Evolutionary conservation across 2,329 filamentous ascomycete species (phyloP).

Genomic region (Calonectria multiphialidica): DNA sequence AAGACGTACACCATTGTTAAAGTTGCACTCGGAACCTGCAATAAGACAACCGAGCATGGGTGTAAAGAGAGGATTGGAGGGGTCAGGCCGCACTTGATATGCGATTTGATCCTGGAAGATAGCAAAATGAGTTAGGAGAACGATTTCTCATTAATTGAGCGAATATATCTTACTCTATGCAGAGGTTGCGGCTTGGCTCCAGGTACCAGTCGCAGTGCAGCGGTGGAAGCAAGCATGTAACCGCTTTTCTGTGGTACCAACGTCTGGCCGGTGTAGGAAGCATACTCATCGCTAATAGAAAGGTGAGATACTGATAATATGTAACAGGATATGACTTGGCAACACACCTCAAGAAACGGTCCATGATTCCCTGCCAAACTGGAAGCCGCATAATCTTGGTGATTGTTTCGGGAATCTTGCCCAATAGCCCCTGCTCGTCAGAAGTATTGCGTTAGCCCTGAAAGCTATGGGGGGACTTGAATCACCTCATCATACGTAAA

Average conservation of each 20-base stretch:
- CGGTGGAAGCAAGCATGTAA: background rate
- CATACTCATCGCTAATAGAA: background rate
- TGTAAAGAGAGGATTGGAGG: background rate
- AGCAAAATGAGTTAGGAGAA: background rate
- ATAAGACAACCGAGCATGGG: background rate
- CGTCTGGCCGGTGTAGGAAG: background rate
- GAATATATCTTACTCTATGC: background rate
- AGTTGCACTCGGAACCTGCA: background rate
- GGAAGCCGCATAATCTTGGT: background rate
- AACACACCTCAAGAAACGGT: background rate
- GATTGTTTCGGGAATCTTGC: background rate
- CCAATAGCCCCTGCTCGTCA: background rate
- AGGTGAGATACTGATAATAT: background rate
- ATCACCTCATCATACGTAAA: too few relatives aligned
- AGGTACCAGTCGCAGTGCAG: background rate
- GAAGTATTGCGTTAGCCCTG: background rate
- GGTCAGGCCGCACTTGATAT: background rate
- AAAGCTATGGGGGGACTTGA: too few relatives aligned
- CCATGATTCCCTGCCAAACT: background rate
- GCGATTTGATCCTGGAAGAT: background rate
- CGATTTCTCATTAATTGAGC: rapidly evolving
- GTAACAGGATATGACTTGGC: background rate
- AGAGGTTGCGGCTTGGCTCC: background rate
- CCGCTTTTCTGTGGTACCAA: background rate
- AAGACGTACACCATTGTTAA: background rate